Conservation (phyloP, 768 basidiomycete genomes). For the Coprinellus micaceus region DNA sequence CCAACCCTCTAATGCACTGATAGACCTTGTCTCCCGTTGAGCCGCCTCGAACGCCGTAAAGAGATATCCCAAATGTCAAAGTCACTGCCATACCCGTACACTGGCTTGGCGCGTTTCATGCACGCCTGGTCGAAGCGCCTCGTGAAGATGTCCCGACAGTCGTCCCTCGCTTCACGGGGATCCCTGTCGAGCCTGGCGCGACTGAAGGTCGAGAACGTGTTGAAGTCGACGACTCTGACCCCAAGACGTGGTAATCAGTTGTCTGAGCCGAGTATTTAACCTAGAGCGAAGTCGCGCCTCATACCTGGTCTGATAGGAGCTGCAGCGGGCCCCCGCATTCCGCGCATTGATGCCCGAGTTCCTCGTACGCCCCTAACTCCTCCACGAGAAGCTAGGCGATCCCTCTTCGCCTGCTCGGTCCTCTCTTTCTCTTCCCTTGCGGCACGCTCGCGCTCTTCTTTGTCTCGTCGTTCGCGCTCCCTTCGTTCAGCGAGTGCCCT, state of each 20-base stretch:
- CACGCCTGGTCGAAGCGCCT: slow-evolving; percentile 1
- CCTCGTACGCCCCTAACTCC: slow-evolving; percentile 70
- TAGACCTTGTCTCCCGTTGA: too few relatives aligned
- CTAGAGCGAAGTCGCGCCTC: slow-evolving; percentile 1
- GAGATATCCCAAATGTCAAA: too few relatives aligned
- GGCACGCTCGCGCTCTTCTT: slow-evolving; percentile 44
- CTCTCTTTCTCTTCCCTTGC: slow-evolving; percentile 43
- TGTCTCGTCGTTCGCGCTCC: slow-evolving; percentile 45
- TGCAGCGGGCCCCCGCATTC: slow-evolving; percentile 30
- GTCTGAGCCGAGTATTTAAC: background rate
- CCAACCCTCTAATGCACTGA: too few relatives aligned
- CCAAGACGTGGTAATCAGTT: background rate
- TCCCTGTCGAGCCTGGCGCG: slow-evolving; percentile 9
- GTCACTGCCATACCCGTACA: background rate
- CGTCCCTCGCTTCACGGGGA: slow-evolving; percentile 9
- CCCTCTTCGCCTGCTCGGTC: slow-evolving; percentile 41
- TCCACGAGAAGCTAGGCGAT: slow-evolving; percentile 38
- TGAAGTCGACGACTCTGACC: slow-evolving; percentile 1
- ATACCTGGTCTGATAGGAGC: slow-evolving; percentile 33
- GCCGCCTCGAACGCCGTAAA: too few relatives aligned
- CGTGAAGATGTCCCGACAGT: slow-evolving; percentile 19
- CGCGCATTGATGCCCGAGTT: slow-evolving; percentile 62
- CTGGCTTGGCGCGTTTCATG: background rate
- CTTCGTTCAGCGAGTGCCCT: slow-evolving; percentile 29
- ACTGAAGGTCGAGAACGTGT: slow-evolving; percentile 2